Conservation (phyloP, 495 filamentous ascomycete species). For the Hamigera avellanea region DNA sequence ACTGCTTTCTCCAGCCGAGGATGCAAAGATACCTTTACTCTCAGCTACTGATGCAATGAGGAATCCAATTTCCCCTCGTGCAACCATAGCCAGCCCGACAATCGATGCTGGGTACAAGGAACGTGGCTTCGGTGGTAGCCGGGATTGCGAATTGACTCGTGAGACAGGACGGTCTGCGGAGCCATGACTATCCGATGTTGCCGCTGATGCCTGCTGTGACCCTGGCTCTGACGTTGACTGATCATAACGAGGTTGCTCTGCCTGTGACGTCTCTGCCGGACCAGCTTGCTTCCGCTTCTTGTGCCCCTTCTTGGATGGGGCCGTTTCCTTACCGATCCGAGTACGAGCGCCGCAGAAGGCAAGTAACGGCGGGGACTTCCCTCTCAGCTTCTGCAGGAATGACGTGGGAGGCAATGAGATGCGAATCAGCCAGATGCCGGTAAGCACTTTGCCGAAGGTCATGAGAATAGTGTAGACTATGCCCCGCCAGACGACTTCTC, state of each 20-base stretch:
- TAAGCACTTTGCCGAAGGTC: conserved; percentile 50
- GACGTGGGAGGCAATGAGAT: conserved; percentile 15
- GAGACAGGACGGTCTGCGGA: background rate
- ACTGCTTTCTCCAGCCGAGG: conserved; percentile 2
- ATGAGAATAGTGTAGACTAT: conserved; percentile 62
- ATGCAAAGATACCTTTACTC: conserved; percentile 42
- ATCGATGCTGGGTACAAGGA: conserved; percentile 51
- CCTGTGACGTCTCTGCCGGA: no score
- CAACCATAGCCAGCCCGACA: conserved; percentile 54
- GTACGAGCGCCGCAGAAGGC: background rate
- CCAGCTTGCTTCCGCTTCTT: no score
- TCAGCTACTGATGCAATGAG: conserved; percentile 61
- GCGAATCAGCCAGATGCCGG: conserved; percentile 53
- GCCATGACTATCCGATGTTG: background rate
- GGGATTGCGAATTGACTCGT: background rate
- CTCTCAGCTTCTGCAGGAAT: conserved; percentile 2
- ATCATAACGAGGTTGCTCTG: no score
- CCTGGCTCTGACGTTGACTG: no score
- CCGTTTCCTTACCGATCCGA: no score
- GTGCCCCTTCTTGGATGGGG: no score
- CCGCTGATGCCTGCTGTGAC: background rate
- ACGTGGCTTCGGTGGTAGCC: conserved; percentile 27
- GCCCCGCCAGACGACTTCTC: conserved; percentile 56
- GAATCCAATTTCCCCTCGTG: conserved; percentile 70
- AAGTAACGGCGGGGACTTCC: background rate